Conservation (phyloP, 345 rosid genomes). For the Citropsis articulata region DNA sequence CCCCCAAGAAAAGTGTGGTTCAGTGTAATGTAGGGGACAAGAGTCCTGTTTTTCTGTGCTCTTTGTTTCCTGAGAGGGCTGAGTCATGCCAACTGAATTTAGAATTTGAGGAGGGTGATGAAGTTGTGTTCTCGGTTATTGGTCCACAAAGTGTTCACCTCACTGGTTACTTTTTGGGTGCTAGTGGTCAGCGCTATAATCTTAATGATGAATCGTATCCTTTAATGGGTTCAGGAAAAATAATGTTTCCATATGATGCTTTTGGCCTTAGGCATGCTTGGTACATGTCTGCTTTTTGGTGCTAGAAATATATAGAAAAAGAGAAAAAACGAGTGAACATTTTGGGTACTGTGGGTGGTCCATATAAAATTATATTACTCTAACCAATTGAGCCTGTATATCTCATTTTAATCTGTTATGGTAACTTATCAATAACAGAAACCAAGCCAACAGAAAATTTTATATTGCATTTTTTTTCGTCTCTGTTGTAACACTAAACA, state of each 20-base stretch:
- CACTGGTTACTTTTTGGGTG: slow-evolving; percentile 53
- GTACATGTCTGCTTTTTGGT: not conserved
- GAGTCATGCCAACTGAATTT: slow-evolving; percentile 62
- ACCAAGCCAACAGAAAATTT: not conserved
- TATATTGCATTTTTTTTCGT: not conserved
- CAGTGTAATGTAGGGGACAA: slow-evolving; percentile 75
- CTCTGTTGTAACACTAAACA: not conserved
- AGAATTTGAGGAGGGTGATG: slow-evolving; percentile 71
- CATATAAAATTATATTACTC: not conserved
- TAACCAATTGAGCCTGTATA: not conserved
- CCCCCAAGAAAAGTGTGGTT: slow-evolving; percentile 36
- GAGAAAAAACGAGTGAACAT: not conserved
- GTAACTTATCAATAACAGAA: not conserved
- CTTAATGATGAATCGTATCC: slow-evolving; percentile 67
- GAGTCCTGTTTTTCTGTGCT: slow-evolving; percentile 56
- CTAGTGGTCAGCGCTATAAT: slow-evolving; percentile 8
- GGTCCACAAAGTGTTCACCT: slow-evolving; percentile 71
- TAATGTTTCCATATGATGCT: not conserved
- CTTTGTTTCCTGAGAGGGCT: slow-evolving; percentile 44
- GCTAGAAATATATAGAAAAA: not conserved
- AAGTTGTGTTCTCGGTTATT: slow-evolving; percentile 68
- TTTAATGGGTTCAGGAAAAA: slow-evolving; percentile 8
- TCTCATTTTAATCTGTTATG: not conserved
- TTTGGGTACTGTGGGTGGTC: not conserved
- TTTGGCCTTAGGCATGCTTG: not conserved